Base-by-base conservation (phyloP, 1,284 basidiomycete species). In the Apiotrichum akiyoshidainum region DNA sequence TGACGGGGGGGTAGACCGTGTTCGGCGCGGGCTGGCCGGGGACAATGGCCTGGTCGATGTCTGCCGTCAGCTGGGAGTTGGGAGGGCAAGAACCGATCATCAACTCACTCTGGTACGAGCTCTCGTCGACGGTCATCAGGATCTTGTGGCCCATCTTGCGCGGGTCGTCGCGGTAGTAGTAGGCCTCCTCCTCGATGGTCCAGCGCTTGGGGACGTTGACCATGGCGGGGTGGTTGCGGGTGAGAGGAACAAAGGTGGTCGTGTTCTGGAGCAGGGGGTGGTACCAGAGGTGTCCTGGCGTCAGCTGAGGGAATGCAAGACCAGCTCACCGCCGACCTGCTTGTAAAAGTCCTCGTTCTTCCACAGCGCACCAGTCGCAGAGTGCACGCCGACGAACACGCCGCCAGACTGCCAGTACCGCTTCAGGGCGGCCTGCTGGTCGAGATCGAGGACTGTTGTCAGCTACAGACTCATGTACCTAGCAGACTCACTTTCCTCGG, bases 121-220 rank as follows among this genome's bases (percentile, higher is more conserved):
- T 82, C 67, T 87, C 85, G 68, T 90, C 81, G 0, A 86, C 88
- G 0, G 86, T 82, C 7, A 90, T 79, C 4, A 89, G 67, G 3
- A 90, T 84, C 0, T 80, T 75, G 0, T 87, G 87, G 8, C 87
- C 87, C 16, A 87, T 68, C 7, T 73, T 70, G 52, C 89, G 81
- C 13, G 89, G 89, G 72, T 92, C 86, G 1, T 84, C 86, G 64
- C 86, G 84, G 78, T 89, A 90, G 72, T 88, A 86, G 76, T 91
- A 91, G 37, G 78, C 75, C 58, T 79, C 78, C 60, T 79, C 78
- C 17, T 70, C 64, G 3, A 41, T 17, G 4, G n/a, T 19, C 88
- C 88, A 90, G 59, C 80, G 69, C 16, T 81, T 74, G 9, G 88
- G 87, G 1, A 90, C 76, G 75, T 82, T 82, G 57, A 75, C 81